Evolutionary conservation across 208 protist species (phyloP).

Genomic region (Acanthamoeba royreba): DNA sequence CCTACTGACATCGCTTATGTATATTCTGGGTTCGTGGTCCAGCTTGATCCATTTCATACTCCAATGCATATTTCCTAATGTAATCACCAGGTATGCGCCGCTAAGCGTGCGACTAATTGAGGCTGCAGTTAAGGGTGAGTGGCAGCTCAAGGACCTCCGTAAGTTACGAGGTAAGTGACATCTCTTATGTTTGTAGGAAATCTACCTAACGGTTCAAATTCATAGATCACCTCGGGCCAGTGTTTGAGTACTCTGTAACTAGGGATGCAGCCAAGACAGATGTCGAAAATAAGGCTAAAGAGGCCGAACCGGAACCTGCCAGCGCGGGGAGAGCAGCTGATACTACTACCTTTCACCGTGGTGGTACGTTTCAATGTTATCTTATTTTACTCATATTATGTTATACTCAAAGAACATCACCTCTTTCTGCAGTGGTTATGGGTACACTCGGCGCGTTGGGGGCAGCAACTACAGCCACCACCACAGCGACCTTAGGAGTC

Average conservation of each 20-base stretch:
- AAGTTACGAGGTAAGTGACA: too few species aligned
- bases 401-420: too few species aligned
- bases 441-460: not conserved
- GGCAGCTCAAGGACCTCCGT: slow-evolving; percentile 10
- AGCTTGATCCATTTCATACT: too few species aligned
- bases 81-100: slow-evolving; percentile 70
- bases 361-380: too few species aligned
- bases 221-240: not conserved
- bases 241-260: not conserved
- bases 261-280: not conserved
- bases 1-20: slow-evolving; percentile 71
- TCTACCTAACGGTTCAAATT: not conserved
- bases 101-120: slow-evolving; percentile 67
- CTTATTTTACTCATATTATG: too few species aligned
- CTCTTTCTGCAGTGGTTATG: slow-evolving; percentile 3
- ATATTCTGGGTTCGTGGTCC: slow-evolving; percentile 42
- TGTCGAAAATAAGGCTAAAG: not conserved
- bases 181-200: not conserved
- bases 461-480: not conserved
- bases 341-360: too few species aligned
- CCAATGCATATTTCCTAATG: too few species aligned
- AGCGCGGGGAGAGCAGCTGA: too few species aligned
- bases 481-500: not conserved
- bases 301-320: not conserved
- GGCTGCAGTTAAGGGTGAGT: not conserved